phyloP scores from a whole-genome alignment of 345 rosid genomes.

The Salix brachista region DNA sequence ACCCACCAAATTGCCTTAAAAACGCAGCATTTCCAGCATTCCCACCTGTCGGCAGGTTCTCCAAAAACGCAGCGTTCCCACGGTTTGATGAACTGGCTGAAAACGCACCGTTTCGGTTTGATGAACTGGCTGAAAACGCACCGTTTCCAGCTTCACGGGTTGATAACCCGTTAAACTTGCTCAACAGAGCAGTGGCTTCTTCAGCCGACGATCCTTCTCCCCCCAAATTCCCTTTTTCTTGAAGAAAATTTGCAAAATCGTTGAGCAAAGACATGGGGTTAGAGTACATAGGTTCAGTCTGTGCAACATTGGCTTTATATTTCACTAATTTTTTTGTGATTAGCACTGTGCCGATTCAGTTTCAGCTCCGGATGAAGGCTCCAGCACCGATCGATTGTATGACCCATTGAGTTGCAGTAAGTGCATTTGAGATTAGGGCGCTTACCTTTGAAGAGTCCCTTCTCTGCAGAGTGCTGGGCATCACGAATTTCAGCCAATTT shows the following conservation, averaged over 20 bases:
- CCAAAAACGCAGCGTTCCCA: too few species aligned
- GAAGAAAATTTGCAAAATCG: not conserved
- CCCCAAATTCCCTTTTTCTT: not conserved
- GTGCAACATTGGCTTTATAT: not conserved
- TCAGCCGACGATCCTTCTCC: not conserved
- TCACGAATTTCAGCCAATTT: too few species aligned
- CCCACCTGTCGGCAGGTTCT: too few species aligned
- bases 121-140: accelerated
- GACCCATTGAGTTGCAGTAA: not conserved
- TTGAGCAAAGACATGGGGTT: not conserved
- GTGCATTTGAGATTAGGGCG: not conserved
- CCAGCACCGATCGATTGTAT: not conserved
- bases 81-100: accelerated
- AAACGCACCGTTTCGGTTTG: too few species aligned
- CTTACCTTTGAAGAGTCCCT: not conserved
- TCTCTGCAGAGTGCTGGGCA: not conserved
- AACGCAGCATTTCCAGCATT: too few species aligned
- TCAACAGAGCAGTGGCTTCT: not conserved
- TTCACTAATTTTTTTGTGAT: not conserved
- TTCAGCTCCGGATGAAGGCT: not conserved
- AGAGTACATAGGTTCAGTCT: not conserved
- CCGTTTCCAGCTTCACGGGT: too few species aligned
- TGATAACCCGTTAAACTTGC: too few species aligned
- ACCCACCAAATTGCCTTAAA: not conserved
- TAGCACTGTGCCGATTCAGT: not conserved